Conservation (phyloP, 78 protist species). For the Dictyostelium intermedium region DNA sequence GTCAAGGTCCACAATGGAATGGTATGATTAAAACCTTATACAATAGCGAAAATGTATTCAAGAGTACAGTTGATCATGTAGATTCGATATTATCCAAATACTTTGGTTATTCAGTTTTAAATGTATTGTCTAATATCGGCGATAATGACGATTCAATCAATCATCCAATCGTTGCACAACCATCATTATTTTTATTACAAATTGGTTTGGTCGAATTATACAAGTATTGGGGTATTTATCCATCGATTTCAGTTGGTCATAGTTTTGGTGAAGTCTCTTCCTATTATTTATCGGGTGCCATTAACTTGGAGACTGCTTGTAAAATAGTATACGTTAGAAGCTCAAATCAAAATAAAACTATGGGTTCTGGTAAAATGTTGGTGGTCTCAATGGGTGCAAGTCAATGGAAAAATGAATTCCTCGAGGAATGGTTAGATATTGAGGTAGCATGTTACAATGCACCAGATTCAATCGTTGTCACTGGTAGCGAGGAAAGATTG, state of each 20-base stretch:
- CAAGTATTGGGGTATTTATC: constrained; percentile 44
- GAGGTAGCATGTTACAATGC: constrained; percentile 67
- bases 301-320: constrained; percentile 22
- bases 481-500: constrained; percentile 10
- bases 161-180: constrained; percentile 63
- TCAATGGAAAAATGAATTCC: neutral
- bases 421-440: neutral
- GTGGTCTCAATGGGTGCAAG: neutral
- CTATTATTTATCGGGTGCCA: constrained; percentile 35
- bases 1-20: constrained; percentile 85
- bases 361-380: constrained; percentile 63
- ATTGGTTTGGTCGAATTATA: constrained; percentile 31
- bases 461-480: constrained; percentile 38
- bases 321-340: constrained; percentile 50
- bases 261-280: constrained; percentile 77
- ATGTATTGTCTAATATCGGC: neutral
- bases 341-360: constrained; percentile 26
- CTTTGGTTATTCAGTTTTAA: constrained; percentile 42
- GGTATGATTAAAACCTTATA: constrained; percentile 46
- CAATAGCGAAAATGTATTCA: constrained; percentile 1
- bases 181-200: constrained; percentile 50
- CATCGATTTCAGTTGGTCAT: constrained; percentile 66
- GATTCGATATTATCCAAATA: neutral
- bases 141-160: neutral
- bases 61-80: constrained; percentile 20